phyloP scores from a whole-genome alignment of 1,284 basidiomycete genomes.

The Leccinum cinnamomeum region DNA sequence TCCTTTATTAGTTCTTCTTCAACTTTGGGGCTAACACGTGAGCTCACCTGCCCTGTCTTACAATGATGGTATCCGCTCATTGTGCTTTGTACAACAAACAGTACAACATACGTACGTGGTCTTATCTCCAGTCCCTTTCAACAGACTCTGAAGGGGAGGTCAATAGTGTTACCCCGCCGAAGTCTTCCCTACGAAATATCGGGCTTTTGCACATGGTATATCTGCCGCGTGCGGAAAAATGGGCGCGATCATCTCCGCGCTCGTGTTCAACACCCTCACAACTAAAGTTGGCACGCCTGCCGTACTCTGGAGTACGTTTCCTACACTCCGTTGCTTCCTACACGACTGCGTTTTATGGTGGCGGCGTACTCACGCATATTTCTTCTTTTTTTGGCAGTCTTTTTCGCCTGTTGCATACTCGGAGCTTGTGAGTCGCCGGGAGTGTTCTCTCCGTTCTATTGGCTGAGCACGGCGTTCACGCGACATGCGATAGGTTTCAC shows the following conservation, averaged over 20 bases:
- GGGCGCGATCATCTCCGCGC: constrained; percentile 81
- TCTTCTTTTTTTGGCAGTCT: constrained; percentile 40
- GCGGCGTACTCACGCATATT: constrained; percentile 8
- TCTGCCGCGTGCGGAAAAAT: constrained; percentile 56
- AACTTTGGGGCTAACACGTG: constrained; percentile 87
- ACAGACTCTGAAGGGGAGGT: constrained; percentile 2
- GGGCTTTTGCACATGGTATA: constrained; percentile 79
- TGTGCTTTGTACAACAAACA: constrained; percentile 19
- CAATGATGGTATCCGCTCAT: constrained; percentile 5
- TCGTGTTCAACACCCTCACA: constrained; percentile 74
- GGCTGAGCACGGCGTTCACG: constrained; percentile 2
- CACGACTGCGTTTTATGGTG: not conserved
- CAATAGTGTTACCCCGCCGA: constrained; percentile 73
- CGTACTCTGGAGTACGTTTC: constrained; percentile 61
- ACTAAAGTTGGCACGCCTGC: constrained; percentile 60
- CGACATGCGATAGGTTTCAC: constrained; percentile 46
- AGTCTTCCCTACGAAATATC: constrained; percentile 86
- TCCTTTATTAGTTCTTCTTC: constrained; percentile 60
- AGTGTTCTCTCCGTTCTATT: not conserved
- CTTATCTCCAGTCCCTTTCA: not conserved
- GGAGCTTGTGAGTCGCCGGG: constrained; percentile 44
- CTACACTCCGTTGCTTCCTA: constrained; percentile 22
- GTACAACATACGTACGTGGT: constrained; percentile 54
- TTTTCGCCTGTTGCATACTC: constrained; percentile 57
- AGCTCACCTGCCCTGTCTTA: constrained; percentile 23